Conservation (phyloP, 164 flowering plant genomes). For the Liquidambar formosana region DNA sequence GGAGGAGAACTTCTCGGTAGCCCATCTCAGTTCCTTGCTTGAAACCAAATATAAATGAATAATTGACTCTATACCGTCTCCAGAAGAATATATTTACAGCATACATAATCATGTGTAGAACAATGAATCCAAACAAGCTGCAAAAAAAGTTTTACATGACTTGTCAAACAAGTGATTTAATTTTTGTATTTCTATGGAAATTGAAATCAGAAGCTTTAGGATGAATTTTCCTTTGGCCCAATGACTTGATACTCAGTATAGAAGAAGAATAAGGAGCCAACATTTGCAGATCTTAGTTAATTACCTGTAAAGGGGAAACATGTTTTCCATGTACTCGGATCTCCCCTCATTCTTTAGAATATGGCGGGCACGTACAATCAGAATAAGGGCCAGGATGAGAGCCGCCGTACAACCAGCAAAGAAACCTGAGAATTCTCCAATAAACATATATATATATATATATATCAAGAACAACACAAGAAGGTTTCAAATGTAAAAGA, state of each 20-base stretch:
- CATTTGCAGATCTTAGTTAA: too few relatives aligned
- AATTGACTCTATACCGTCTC: conserved; percentile 48
- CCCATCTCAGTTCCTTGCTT: conserved; percentile 53
- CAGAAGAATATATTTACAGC: conserved; percentile 40
- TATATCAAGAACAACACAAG: background rate
- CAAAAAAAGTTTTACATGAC: conserved; percentile 5
- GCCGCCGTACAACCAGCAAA: conserved; percentile 53
- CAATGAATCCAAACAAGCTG: conserved; percentile 49
- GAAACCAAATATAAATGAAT: conserved; percentile 51
- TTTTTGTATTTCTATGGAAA: too few relatives aligned
- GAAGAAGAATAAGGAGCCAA: too few relatives aligned
- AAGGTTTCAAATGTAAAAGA: background rate
- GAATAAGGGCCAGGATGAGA: conserved; percentile 41
- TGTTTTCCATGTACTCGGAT: conserved; percentile 48
- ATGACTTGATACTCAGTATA: too few relatives aligned
- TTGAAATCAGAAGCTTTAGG: background rate
- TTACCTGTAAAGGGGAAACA: conserved; percentile 77
- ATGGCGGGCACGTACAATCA: conserved; percentile 38
- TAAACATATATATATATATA: background rate
- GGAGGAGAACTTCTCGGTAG: conserved; percentile 38
- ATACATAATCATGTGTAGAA: conserved; percentile 46
- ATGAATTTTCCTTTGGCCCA: too few relatives aligned
- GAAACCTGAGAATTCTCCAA: conserved; percentile 37
- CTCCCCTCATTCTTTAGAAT: conserved; percentile 30
- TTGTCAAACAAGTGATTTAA: background rate